Conservation (phyloP, 805 yeast species). For the Yamadazyma tumulicola region DNA sequence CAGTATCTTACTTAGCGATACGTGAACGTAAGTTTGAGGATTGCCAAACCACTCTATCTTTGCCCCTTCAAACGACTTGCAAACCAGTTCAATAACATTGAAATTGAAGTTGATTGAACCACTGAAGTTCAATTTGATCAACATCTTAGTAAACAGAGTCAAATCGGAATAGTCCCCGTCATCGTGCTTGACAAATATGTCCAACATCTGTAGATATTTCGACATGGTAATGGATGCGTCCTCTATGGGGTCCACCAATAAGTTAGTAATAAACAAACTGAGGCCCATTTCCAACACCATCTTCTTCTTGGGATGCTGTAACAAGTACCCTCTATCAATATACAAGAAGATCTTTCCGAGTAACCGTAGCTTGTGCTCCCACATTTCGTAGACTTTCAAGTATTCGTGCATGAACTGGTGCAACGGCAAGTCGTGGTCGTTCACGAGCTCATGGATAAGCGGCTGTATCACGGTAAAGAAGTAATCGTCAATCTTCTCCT, state of each 20-base stretch:
- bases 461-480: slow-evolving; percentile 14
- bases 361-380: slow-evolving; percentile 22
- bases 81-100: slow-evolving; percentile 12
- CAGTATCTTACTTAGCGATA: slow-evolving; percentile 12
- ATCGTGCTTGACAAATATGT: slow-evolving; percentile 7
- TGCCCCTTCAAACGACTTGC: slow-evolving; percentile 14
- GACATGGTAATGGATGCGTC: slow-evolving; percentile 7
- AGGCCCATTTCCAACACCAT: slow-evolving; percentile 25
- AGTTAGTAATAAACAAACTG: slow-evolving; percentile 16
- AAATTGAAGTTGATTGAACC: slow-evolving; percentile 13
- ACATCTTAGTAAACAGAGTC: slow-evolving; percentile 14
- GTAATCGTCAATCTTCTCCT: slow-evolving; percentile 16
- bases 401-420: slow-evolving; percentile 7
- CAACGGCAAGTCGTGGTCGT: slow-evolving; percentile 3
- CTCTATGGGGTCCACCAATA: slow-evolving; percentile 7
- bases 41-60: slow-evolving; percentile 16
- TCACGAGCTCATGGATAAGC: slow-evolving; percentile 4
- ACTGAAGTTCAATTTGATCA: slow-evolving; percentile 20
- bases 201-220: slow-evolving; percentile 10
- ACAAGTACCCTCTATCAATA: slow-evolving; percentile 33
- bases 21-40: slow-evolving; percentile 15
- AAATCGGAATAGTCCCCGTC: slow-evolving; percentile 4
- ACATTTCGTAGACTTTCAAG: slow-evolving; percentile 16
- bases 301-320: slow-evolving; percentile 27
- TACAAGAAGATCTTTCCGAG: slow-evolving; percentile 31